phyloP scores from a whole-genome alignment of 2,329 filamentous ascomycete species.

The Aphanoascus verrucosus region DNA sequence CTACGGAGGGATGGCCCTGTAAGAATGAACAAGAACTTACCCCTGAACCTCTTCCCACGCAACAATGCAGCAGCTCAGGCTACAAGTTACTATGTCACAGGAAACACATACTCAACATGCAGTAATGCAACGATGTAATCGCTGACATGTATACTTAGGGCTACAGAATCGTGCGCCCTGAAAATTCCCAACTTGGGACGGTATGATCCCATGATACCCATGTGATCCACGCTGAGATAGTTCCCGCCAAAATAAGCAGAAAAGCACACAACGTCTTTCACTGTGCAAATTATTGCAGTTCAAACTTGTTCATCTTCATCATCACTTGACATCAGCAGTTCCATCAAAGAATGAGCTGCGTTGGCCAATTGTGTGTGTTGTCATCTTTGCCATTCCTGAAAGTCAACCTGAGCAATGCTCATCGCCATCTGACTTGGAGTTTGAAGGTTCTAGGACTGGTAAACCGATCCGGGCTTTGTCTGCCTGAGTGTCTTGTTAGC shows the following conservation, averaged over 20 bases:
- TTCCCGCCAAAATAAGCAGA: not conserved
- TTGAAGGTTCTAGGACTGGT: too few species aligned
- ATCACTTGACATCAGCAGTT: not conserved
- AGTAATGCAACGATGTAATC: not conserved
- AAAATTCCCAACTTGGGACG: conserved; percentile 1
- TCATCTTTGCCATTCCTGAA: too few species aligned
- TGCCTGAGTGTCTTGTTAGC: too few species aligned
- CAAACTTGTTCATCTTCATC: not conserved
- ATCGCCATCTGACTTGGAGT: too few species aligned
- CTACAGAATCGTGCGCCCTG: not conserved
- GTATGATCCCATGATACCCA: conserved; percentile 5
- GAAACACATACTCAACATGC: not conserved
- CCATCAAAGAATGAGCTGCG: not conserved
- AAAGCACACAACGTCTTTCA: not conserved
- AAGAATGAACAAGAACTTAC: not conserved
- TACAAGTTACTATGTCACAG: conserved; percentile 1
- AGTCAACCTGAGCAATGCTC: too few species aligned
- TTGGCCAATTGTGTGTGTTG: not conserved
- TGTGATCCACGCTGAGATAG: conserved; percentile 7
- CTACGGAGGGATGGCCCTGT: not conserved
- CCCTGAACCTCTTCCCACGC: not conserved
- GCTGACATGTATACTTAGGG: not conserved
- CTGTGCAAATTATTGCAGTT: not conserved
- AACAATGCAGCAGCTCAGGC: conserved; percentile 8
- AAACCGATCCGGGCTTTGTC: too few species aligned